Conservation (phyloP, 129 eudicot genomes). For the Calendula officinalis region DNA sequence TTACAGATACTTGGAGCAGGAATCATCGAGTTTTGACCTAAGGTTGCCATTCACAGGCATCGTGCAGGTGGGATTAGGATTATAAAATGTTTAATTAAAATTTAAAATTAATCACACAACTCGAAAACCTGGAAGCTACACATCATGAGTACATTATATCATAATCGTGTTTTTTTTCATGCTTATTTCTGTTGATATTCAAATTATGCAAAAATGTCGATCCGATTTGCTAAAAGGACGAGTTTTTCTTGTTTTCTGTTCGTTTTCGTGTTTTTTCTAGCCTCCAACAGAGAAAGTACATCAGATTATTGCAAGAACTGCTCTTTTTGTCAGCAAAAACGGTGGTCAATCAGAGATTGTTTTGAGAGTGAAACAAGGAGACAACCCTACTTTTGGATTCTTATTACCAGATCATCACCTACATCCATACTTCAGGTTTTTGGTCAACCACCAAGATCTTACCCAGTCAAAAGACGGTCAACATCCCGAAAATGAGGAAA, state of each 20-base stretch:
- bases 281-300: slow-evolving; percentile 93
- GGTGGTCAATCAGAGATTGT: slow-evolving; percentile 98
- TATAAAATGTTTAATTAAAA: slow-evolving; percentile 45
- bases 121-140: slow-evolving; percentile 41
- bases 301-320: slow-evolving; percentile 94
- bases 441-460: slow-evolving; percentile 72
- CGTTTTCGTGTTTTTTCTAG: slow-evolving; percentile 48
- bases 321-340: slow-evolving; percentile 83
- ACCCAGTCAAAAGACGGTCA: slow-evolving; percentile 47
- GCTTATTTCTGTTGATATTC: slow-evolving; percentile 14
- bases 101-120: slow-evolving; percentile 44
- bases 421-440: slow-evolving; percentile 90
- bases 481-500: slow-evolving; percentile 42
- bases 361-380: slow-evolving; percentile 96
- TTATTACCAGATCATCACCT: slow-evolving; percentile 91
- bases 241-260: slow-evolving; percentile 29
- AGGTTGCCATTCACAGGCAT: slow-evolving; percentile 91
- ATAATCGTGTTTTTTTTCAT: slow-evolving; percentile 34
- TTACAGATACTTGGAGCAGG: slow-evolving; percentile 99
- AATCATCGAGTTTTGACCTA: slow-evolving; percentile 75
- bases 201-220: slow-evolving; percentile 16
- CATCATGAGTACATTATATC: slow-evolving; percentile 30
- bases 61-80: slow-evolving; percentile 99
- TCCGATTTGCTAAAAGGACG: slow-evolving; percentile 24
- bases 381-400: slow-evolving; percentile 97